Base-by-base conservation (phyloP, 768 basidiomycete genomes). In the Collybia sp. region DNA sequence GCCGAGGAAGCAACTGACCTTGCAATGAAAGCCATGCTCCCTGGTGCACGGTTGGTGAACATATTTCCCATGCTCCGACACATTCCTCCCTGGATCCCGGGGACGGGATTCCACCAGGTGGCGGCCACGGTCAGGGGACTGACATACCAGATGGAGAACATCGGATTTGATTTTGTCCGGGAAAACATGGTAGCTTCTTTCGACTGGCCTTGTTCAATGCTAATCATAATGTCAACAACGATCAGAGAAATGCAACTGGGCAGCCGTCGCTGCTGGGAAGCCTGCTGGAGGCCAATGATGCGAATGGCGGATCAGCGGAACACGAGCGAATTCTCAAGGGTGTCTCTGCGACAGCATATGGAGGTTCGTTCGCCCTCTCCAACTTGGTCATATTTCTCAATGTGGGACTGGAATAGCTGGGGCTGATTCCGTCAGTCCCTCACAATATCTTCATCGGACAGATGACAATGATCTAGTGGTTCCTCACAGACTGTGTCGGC, bases 81-180 rank as follows among this genome's bases (percentile, higher is more conserved):
- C 40, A 19, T 70, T 9, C 71, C 71, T 13, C 46, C 52, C 0
- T 73, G 71, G 71, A 49, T 66, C 30, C 67, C 67, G 11, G 66
- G 67, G 6, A 52, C 57, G 9, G 46, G 47, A 3, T 67, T 66
- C 51, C 47, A 62, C 30, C 34, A 20, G 25, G 45, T 51, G 12
- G 56, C 51, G 6, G 40, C 44, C 34, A 49, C 54, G 32, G 44
- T 45, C 6, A 43, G 36, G 25, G 42, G 50, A 15, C 33, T 52
- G 36, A 51, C 50, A 1, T 34, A 50, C 6, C 42, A 54, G 11
- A 51, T 63, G 50, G 41, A 41, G 19, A 50, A 59, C 39, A 43
- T 55, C 10, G 59, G 58, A 0, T 57, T 58, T 32, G 52, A 57
- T 12, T 48, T 53, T 34, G 54, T 54, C 1, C 46, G 45, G 43